A percentile compares a stretch with the other conserved stretches of the same genome.
These are phyloP conservation scores for Phylloporus sp. DNA, from an alignment of 1,284 basidiomycete species.

Conservation along the genomic window DNA sequence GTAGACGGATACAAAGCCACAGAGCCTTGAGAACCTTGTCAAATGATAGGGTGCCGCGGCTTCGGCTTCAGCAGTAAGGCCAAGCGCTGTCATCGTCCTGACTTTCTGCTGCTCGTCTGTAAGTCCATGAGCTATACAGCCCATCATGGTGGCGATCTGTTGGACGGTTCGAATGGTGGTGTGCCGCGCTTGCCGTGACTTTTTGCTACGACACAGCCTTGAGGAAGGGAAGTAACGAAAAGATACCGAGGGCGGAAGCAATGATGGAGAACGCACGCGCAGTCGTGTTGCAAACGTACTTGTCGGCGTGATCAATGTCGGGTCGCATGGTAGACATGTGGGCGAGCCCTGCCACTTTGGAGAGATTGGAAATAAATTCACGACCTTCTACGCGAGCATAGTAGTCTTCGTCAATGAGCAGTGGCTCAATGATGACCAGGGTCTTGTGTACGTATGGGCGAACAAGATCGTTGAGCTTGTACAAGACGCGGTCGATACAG, in stretches of 20 bases:
- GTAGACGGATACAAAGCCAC: conserved; percentile 97
- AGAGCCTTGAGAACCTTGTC: conserved; percentile 88
- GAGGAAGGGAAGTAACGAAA: conserved; percentile 95
- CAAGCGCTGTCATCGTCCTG: conserved; percentile 97
- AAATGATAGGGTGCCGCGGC: conserved; percentile 79
- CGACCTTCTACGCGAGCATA: conserved; percentile 99
- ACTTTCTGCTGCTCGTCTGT: conserved; percentile 99
- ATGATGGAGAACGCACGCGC: conserved; percentile 99
- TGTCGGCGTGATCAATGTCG: conserved; percentile 99
- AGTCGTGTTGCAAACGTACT: conserved; percentile 99
- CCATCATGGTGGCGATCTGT: conserved; percentile 99
- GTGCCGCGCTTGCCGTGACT: conserved; percentile 99
- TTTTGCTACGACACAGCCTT: conserved; percentile 99
- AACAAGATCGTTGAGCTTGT: conserved; percentile 99
- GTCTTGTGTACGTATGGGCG: conserved; percentile 99
- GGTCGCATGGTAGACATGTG: conserved; percentile 99
- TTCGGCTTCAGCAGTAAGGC: conserved; percentile 96
- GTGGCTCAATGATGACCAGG: conserved; percentile 97
- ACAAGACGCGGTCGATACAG: conserved; percentile 96
- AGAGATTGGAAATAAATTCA: conserved; percentile 98
- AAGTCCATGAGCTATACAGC: conserved; percentile 95
- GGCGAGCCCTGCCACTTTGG: conserved; percentile 97
- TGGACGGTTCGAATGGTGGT: conserved; percentile 99
- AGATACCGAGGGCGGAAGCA: conserved; percentile 97
- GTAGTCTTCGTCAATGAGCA: conserved; percentile 99